phyloP scores from a whole-genome alignment of 2,329 filamentous ascomycete genomes.

The Fusarium nurragi region DNA sequence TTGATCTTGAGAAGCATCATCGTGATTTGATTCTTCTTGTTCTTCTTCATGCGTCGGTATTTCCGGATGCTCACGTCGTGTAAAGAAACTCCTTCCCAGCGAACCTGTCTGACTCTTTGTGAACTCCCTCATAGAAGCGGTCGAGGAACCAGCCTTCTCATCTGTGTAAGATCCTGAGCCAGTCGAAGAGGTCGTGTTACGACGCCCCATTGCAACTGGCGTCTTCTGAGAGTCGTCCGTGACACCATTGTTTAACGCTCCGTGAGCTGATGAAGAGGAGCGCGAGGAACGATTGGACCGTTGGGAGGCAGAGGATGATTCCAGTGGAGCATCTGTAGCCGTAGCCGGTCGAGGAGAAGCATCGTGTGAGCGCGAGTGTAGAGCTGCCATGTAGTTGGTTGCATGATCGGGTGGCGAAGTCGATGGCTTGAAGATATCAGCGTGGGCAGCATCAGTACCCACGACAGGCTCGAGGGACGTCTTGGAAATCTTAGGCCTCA shows the following conservation, averaged over 20 bases:
- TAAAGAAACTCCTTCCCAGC: constrained; percentile 53
- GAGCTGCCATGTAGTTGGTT: constrained; percentile 71
- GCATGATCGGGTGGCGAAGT: constrained; percentile 68
- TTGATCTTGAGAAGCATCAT: constrained; percentile 50
- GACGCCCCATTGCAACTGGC: constrained; percentile 44
- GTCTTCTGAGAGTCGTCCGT: constrained; percentile 45
- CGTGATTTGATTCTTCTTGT: constrained; percentile 49
- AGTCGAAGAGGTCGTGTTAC: constrained; percentile 53
- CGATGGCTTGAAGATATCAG: constrained; percentile 69
- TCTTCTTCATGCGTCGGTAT: constrained; percentile 46
- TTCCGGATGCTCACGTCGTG: constrained; percentile 52
- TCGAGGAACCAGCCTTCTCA: constrained; percentile 45
- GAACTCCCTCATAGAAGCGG: constrained; percentile 49
- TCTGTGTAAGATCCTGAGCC: constrained; percentile 44
- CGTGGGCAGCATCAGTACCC: constrained; percentile 71
- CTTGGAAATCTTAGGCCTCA: constrained; percentile 50
- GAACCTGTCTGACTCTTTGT: constrained; percentile 54
- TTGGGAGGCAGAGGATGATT: constrained; percentile 51
- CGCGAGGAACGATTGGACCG: constrained; percentile 60
- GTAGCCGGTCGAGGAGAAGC: constrained; percentile 58
- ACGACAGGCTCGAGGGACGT: constrained; percentile 71
- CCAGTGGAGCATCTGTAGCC: constrained; percentile 47
- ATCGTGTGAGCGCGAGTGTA: constrained; percentile 70
- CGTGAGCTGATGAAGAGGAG: constrained; percentile 60
- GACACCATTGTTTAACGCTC: constrained; percentile 54